These are phyloP conservation scores for Nemania serpens DNA, from an alignment of 2,329 filamentous ascomycete genomes.

Conservation along the genomic window DNA sequence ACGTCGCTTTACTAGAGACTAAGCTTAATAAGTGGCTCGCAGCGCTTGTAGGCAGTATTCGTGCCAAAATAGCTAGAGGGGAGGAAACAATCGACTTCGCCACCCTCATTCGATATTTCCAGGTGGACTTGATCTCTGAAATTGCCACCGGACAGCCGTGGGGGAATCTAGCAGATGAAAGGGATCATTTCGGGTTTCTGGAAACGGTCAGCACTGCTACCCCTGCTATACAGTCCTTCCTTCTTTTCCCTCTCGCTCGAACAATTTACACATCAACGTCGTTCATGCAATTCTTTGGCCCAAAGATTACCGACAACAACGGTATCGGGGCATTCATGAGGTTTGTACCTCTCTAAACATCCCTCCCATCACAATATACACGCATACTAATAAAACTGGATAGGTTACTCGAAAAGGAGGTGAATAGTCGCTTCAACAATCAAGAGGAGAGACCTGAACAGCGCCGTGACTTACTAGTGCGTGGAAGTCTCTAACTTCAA, in stretches of 20 bases:
- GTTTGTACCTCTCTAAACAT: constrained; percentile 5
- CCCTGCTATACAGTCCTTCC: constrained; percentile 23
- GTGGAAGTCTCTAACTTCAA: neutral
- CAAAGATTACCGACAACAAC: constrained; percentile 32
- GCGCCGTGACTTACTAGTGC: constrained; percentile 10
- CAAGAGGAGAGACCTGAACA: neutral
- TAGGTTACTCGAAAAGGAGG: constrained; percentile 19
- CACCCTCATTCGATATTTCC: constrained; percentile 32
- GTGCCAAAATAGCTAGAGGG: constrained; percentile 21
- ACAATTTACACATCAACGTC: constrained; percentile 27
- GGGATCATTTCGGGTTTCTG: constrained; percentile 34
- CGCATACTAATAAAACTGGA: neutral
- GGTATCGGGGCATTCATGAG: constrained; percentile 31
- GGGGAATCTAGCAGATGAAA: constrained; percentile 33
- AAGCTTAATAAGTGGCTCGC: constrained; percentile 31
- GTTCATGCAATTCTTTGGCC: constrained; percentile 30
- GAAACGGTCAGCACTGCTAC: constrained; percentile 21
- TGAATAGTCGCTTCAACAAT: constrained; percentile 3
- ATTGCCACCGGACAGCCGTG: constrained; percentile 30
- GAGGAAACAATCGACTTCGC: constrained; percentile 30
- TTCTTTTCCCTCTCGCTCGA: constrained; percentile 27
- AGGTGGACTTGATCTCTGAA: constrained; percentile 35
- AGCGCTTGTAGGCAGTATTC: constrained; percentile 28
- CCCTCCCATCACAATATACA: neutral
- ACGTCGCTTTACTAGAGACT: constrained; percentile 32